phyloP scores from a whole-genome alignment of 1,284 basidiomycete genomes.

The Serendipita sp. region DNA sequence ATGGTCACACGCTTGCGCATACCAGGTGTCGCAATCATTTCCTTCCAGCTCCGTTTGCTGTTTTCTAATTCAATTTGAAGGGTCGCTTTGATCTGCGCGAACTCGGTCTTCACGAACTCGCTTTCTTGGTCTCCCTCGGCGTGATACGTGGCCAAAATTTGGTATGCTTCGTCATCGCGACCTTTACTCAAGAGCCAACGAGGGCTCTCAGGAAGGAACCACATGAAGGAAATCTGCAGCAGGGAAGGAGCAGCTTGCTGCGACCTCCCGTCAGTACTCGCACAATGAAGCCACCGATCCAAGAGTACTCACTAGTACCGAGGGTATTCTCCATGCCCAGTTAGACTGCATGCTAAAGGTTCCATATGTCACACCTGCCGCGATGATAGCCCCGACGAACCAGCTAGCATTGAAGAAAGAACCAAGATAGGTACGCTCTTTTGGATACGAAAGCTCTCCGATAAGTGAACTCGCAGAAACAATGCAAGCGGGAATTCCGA shows the following conservation, averaged over 20 bases:
- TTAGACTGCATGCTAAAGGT: conserved; percentile 33
- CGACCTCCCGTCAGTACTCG: conserved; percentile 17
- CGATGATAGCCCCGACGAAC: conserved; percentile 31
- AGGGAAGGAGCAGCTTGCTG: conserved; percentile 37
- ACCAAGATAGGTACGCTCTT: conserved; percentile 33
- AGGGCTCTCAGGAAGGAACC: conserved; percentile 44
- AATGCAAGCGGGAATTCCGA: conserved; percentile 36
- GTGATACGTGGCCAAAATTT: conserved; percentile 36
- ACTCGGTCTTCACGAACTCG: conserved; percentile 37
- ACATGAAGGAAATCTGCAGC: conserved; percentile 27
- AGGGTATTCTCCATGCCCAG: conserved; percentile 44
- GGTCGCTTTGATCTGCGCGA: conserved; percentile 39
- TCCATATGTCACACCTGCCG: conserved; percentile 29
- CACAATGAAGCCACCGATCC: neutral
- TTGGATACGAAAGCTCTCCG: conserved; percentile 37
- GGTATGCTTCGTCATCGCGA: conserved; percentile 32
- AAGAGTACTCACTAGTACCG: conserved; percentile 12
- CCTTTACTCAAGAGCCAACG: conserved; percentile 43
- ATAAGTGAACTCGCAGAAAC: conserved; percentile 34
- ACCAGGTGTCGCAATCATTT: conserved; percentile 30
- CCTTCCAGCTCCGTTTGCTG: conserved; percentile 28
- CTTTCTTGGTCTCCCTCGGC: conserved; percentile 28
- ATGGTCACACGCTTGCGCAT: conserved; percentile 36
- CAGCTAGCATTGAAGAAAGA: conserved; percentile 28
- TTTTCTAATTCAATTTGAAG: conserved; percentile 31